These are phyloP conservation scores for Pyrenophora tritici-repentis DNA, from an alignment of 2,329 filamentous ascomycete species.

Conservation along the genomic window DNA sequence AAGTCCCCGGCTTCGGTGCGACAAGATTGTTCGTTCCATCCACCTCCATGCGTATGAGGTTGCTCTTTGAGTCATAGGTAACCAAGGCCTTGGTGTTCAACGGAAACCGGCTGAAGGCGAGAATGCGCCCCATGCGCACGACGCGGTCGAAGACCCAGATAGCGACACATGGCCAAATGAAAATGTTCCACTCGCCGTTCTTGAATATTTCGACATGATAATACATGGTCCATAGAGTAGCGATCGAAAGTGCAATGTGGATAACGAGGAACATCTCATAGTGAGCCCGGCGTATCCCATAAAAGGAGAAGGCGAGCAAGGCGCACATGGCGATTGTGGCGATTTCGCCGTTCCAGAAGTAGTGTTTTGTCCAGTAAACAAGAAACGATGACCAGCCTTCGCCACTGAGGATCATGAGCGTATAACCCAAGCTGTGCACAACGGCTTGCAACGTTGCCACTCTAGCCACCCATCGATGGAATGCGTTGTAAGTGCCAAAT, in stretches of 20 bases:
- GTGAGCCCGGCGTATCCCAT: constrained; percentile 57
- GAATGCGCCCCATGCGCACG: constrained; percentile 52
- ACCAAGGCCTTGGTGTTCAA: constrained; percentile 47
- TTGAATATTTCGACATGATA: constrained; percentile 60
- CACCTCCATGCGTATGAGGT: constrained; percentile 56
- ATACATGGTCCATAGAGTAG: constrained; percentile 58
- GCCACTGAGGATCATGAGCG: constrained; percentile 50
- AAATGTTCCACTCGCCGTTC: constrained; percentile 53
- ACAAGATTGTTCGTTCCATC: constrained; percentile 42
- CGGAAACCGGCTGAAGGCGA: constrained; percentile 51
- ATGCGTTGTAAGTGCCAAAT: constrained; percentile 68
- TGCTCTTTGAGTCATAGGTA: constrained; percentile 51
- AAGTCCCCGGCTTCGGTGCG: constrained; percentile 52
- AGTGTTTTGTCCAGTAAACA: constrained; percentile 50
- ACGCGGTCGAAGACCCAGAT: constrained; percentile 59
- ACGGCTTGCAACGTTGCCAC: constrained; percentile 66
- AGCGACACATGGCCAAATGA: constrained; percentile 56
- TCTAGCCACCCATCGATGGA: constrained; percentile 69
- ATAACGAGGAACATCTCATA: constrained; percentile 53
- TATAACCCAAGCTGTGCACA: constrained; percentile 66
- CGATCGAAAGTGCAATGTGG: constrained; percentile 49
- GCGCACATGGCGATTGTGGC: constrained; percentile 53
- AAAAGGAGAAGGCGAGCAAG: constrained; percentile 54
- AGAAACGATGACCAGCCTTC: constrained; percentile 48
- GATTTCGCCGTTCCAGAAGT: constrained; percentile 58